A percentile compares a stretch with the other conserved stretches of the same genome.
Conservation (phyloP, 495 filamentous ascomycete species). For the Penicillium macrosclerotiorum region DNA sequence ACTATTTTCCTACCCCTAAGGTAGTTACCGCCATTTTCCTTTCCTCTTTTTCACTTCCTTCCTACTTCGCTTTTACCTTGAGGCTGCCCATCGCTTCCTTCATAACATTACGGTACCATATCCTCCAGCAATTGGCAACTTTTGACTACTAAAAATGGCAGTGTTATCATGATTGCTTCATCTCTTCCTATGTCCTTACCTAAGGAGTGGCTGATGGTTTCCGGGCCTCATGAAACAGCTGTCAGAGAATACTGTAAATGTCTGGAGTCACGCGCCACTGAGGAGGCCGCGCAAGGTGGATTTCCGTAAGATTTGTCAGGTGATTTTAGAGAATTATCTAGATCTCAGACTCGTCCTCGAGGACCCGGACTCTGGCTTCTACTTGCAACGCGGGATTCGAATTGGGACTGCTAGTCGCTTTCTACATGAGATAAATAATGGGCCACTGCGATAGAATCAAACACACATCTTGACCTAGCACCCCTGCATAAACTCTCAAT, state of each 20-base stretch:
- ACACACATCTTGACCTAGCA: too few relatives aligned
- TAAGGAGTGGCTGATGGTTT: conserved; percentile 8
- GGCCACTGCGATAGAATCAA: too few relatives aligned
- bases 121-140: conserved; percentile 8
- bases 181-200: conserved; percentile 2
- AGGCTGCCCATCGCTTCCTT: too few relatives aligned
- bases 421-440: too few relatives aligned
- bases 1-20: too few relatives aligned
- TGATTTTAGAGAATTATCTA: conserved; percentile 17
- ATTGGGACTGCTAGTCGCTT: too few relatives aligned
- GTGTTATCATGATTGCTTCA: conserved; percentile 4
- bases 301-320: conserved; percentile 17
- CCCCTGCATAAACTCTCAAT: too few relatives aligned
- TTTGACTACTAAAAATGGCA: conserved; percentile 2
- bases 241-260: conserved; percentile 21
- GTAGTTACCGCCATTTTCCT: too few relatives aligned
- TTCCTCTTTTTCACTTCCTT: too few relatives aligned
- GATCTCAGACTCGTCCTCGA: conserved; percentile 21
- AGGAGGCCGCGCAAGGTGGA: conserved; percentile 21
- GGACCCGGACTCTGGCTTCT: conserved; percentile 12
- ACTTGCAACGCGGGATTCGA: too few relatives aligned
- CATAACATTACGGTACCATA: too few relatives aligned
- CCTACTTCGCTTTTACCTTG: too few relatives aligned
- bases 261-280: conserved; percentile 18
- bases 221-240: conserved; percentile 14